Evolutionary conservation across 352 stramenopile genomes (phyloP), one percentile per base, ranked within the genome.

Genomic region (Phytopythium litorale): DNA sequence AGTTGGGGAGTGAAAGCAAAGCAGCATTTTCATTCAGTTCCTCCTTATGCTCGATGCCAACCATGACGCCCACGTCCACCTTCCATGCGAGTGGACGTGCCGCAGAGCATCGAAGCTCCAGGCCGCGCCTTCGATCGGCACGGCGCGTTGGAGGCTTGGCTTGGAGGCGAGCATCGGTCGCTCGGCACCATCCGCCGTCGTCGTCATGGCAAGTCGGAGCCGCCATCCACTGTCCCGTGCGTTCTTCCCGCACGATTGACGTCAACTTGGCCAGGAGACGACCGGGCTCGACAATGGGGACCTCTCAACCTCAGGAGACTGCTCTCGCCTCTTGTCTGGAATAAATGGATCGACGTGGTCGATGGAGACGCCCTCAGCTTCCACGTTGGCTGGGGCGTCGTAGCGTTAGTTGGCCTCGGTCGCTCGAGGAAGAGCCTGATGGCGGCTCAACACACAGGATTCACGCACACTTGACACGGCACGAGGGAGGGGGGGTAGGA

Each of bases 391-490:
- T 58, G 53, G 35, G 35, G 15, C n/a, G 33, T 15, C 38, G 21
- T 40, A 8, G 35, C 48, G 38, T 40, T 40, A 40, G 8, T 49
- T 58, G 53, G 33, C 53, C 53, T 58, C 53, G 53, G 7, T 21
- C 23, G 21, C 35, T 15, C 35, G 53, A 58, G 53, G 35, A 58
- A 33, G 33, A 49, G 53, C 21, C 53, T 21, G 4, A 13, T 0
- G 35, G 16, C 35, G 53, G 35, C 53, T 46, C 53, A 15, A 35
- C 53, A 49, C 21, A 21, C 21, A 58, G 11, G 4, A 30, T n/a
- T 13, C 52, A 58, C 33, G n/a, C 15, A 48, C 33, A 58, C 52
- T 42, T 28, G 52, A 28, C 33, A 58, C 53, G 53, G 33, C 35
- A 58, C 53, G 21, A 33, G 52, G 28, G 35, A 19, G 52, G 13